Evolutionary conservation across 2,329 filamentous ascomycete species (phyloP), one percentile per base, ranked within the genome.

Genomic region (Xylariaceae sp.): DNA sequence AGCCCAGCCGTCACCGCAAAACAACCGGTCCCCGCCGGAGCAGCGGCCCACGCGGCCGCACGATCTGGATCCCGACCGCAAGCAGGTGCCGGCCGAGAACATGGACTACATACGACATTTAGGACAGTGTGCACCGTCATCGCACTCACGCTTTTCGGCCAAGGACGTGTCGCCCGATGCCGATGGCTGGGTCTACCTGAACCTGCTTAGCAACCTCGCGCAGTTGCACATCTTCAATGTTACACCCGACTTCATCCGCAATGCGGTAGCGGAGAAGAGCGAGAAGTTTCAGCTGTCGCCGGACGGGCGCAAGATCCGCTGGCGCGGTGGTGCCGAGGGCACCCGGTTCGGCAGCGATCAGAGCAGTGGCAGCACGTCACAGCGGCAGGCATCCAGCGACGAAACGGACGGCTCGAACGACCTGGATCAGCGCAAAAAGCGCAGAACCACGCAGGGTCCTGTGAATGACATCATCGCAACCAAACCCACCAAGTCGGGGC

Each of bases 211-310:
- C 52, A 88, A 82, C 50, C 72, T 93, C 65, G 86, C 87, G 0
- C 86, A 93, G 57, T 63, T 93, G 13, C 86, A 93, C 48, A 90
- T 88, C 0, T 70, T 92, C 45, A 89, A 87, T 38, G 85, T 93
- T 2, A 88, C 86, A 0, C 70, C 80, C 0, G 77, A 81, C 18
- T 90, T 90, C 47, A 77, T 92, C 24, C 78, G 83, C 37, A 73
- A 74, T 22, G 83, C 87, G 0, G 68, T 93, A 2, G 63, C 67
- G 1, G 76, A 83, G 31, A 73, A 78, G 44, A 90, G 84, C 47
- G 71, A 72, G 14, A 83, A 82, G 46, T 79, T 94, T 32, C 83
- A 93, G 52, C 55, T 93, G 0, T 90, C 85, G 0, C 65, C 66
- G 0, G 86, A 92, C 47, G 84, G 85, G 0, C 75, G 79, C 32